Base-by-base conservation (phyloP, 2,329 filamentous ascomycete genomes). In the Pseudogymnoascus sp. region DNA sequence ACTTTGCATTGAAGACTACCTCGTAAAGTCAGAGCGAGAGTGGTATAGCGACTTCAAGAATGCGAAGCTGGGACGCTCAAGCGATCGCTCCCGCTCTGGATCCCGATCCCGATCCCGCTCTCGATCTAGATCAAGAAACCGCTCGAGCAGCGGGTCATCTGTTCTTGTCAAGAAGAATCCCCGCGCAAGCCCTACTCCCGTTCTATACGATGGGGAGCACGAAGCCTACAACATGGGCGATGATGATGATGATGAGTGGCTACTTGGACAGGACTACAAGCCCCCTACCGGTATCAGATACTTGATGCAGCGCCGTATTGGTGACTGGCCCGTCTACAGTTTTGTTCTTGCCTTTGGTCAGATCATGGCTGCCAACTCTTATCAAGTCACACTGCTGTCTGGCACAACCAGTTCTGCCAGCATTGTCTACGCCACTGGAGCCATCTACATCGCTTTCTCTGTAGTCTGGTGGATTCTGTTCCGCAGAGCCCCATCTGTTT, bases 301-400 rank as follows among this genome's bases (percentile, higher is more conserved):
- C 62, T 72, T 78, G 66, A 78, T 86, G 72, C 77, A 81, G 63
- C 74, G 78, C 61, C 81, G 82, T 36, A 71, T 86, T 60, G 81
- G 81, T n/a, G 82, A 85, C 66, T 87, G 84, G 83, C 84, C 84
- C 0, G 68, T 86, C 6, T 87, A 87, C 69, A 80, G 82, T 3
- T 77, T 86, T 63, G 75, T 87, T 53, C 77, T 87, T 15, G 82
- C 82, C 7, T 75, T 67, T 41, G 81, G 82, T 20, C 84, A 87
- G 67, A 82, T 87, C 63, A 81, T 87, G 58, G 82, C 84, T 1
- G 82, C 83, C 61, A 87, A 86, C 71, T 86, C 83, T 0, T 87
- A 87, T 71, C 85, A 88, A 68, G 83, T 88, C 68, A 86, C 84
- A 0, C 76, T 88, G n/a, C 76, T 88, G 18, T 84, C 83, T 0